phyloP scores from a whole-genome alignment of 1,284 basidiomycete species.

The Wolfiporia cocos region DNA sequence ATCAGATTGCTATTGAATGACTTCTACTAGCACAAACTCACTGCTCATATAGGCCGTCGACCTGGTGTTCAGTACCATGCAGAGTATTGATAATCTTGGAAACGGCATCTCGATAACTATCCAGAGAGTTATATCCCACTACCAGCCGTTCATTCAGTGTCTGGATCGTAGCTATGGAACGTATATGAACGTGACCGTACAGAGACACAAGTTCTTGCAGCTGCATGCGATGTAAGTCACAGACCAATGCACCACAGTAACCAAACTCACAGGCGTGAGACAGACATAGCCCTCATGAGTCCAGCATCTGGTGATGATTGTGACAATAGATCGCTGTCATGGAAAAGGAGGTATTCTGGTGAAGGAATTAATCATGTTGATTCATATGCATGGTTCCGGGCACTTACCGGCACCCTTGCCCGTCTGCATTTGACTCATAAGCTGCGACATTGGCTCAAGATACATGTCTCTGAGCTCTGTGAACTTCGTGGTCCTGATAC shows the following conservation, averaged over 20 bases:
- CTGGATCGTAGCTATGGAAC: not conserved
- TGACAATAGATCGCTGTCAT: too few relatives aligned
- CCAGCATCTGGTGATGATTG: too few relatives aligned
- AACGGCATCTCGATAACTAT: not conserved
- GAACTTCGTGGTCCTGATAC: conserved; percentile 1
- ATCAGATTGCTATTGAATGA: not conserved
- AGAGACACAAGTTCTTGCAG: not conserved
- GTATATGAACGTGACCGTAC: not conserved
- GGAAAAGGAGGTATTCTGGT: too few relatives aligned
- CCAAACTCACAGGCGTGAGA: too few relatives aligned
- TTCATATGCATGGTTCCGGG: too few relatives aligned
- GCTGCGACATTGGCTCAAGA: conserved; percentile 14
- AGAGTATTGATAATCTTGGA: not conserved
- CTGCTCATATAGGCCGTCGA: not conserved
- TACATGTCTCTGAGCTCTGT: conserved; percentile 14
- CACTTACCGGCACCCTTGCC: conserved; percentile 21
- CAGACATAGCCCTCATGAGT: too few relatives aligned
- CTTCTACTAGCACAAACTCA: not conserved
- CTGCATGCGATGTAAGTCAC: not conserved
- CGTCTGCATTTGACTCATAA: conserved; percentile 29
- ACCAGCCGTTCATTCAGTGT: not conserved
- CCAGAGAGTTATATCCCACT: not conserved
- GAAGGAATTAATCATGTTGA: too few relatives aligned
- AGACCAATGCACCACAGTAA: too few relatives aligned
- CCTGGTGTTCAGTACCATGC: not conserved